Evolutionary conservation across 148 eudicot species (phyloP).

Genomic region (Spergularia bocconei): DNA sequence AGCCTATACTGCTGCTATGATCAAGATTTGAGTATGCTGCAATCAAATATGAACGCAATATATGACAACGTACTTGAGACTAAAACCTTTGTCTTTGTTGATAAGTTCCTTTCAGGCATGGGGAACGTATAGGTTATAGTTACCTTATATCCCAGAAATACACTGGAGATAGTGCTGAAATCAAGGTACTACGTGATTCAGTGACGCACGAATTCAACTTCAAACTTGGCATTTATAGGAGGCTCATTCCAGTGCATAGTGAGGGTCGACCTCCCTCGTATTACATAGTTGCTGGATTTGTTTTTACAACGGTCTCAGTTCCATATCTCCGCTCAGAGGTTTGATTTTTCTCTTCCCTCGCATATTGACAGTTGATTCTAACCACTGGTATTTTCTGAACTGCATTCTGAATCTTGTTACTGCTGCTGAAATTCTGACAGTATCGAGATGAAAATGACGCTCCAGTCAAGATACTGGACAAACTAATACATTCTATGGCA

Average conservation of each 20-base stretch:
- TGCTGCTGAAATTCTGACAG: constrained; percentile 30
- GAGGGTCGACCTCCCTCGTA: constrained; percentile 81
- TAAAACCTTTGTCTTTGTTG: constrained; percentile 5
- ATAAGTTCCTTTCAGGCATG: constrained; percentile 82
- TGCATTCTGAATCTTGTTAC: neutral
- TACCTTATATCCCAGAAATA: constrained; percentile 84
- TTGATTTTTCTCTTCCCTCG: neutral
- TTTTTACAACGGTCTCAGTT: constrained; percentile 77
- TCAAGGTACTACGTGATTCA: constrained; percentile 66
- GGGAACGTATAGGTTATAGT: constrained; percentile 88
- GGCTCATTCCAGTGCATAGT: constrained; percentile 69
- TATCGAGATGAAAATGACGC: constrained; percentile 76
- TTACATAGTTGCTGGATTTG: constrained; percentile 82
- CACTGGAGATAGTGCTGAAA: constrained; percentile 68
- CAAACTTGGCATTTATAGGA: constrained; percentile 52
- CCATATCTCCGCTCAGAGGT: constrained; percentile 93
- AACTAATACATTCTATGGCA: constrained; percentile 70
- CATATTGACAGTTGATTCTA: neutral
- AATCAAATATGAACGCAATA: too few species aligned
- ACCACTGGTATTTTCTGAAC: neutral
- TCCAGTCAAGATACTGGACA: constrained; percentile 78
- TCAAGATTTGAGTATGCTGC: too few species aligned
- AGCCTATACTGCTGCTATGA: too few species aligned
- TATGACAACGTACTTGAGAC: neutral
- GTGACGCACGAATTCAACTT: constrained; percentile 46